Evolutionary conservation across 164 flowering plant species (phyloP), one percentile per base, ranked within the genome.

Genomic region (Stephania cephalantha): DNA sequence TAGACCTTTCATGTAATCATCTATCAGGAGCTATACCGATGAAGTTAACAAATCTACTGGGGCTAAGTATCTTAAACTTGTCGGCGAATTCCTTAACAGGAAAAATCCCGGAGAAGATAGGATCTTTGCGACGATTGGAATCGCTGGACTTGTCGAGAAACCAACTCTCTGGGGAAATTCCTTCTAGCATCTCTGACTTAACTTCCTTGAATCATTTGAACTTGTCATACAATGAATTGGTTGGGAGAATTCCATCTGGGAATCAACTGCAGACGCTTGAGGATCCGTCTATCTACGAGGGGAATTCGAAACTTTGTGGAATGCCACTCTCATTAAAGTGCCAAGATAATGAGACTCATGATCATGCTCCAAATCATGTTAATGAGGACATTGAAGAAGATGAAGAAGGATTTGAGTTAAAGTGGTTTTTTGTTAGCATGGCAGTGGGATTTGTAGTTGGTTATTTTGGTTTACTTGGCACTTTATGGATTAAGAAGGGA

Each of bases 271-370:
- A 72, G 31, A 72, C 66, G 46, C 17, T 71, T 11, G 42, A 1
- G 22, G 73, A 55, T 55, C 17, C 65, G 31, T 72, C 66, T 18
- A 13, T 31, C 15, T 72, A 30, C 6, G 22, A 29, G n/a, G 74
- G 74, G 4, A 72, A 72, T 30, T 15, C 74, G 13, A n/a, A 72
- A 55, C 74, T 72, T 58, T 72, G 74, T 55, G 74, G 66, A 1
- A 15, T 17, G 15, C 74, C 74, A 13, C 66, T 72, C 46, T 5
- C 42, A 9, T 15, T 6, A 6, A 22, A 29, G 6, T 71, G 65
- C 30, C 18, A 63, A 6, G 73, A 52, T 50, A 10, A 71, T 7
- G 20, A 9, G 25, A 7, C 71, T 64, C 25, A 25, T 25, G 9
- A n/a, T 3, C 29, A 25, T 5, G 11, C 30, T 25, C 15, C 69